Evolutionary conservation across 805 yeast genomes (phyloP), one percentile per base, ranked within the genome.

Genomic region (Wickerhamiella spandovensis): DNA sequence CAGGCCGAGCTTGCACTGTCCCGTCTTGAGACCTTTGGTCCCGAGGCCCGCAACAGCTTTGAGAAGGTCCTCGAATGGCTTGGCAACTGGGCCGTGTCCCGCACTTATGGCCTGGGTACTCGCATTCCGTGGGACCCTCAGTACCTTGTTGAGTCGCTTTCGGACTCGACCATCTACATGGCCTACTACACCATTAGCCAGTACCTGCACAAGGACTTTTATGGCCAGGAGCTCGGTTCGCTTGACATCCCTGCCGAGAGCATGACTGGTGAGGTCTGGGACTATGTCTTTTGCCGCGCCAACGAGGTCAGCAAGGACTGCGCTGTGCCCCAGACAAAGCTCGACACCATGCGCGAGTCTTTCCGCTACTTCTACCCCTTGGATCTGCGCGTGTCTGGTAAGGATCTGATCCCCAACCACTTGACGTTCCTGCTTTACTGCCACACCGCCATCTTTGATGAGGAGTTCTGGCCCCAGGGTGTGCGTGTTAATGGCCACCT

Each of bases 361-460:
- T 92, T 92, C 66, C 96, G 88, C 68, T 92, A 84, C 72, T 92
- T 92, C 73, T 92, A 90, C 64, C 98, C 98, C 58, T 73, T 92
- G 57, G 98, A 92, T 67, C 80, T 77, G 53, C 82, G 95, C 53
- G 78, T 90, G 47, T 87, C 96, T 24, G 98, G 96, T 67, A 92
- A 92, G 70, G 98, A 92, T 73, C 79, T 92, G 71, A 82, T 92
- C 70, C 95, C 96, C 61, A 92, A 92, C 72, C 97, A 92, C 69
- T 78, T 92, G 71, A 89, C 97, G 17, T 92, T 92, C 78, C 88
- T 83, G 78, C 79, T 92, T 64, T 92, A 92, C 71, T 75, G 84
- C 48, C 95, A 90, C 65, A 88, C 85, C 59, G 97, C 97, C 15
- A 67, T 92, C 51, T 92, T 92, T 83, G 92, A 92, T 49, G 82